A percentile compares a stretch with the other conserved stretches of the same genome.
These are phyloP conservation scores for Pichia terricola DNA, from an alignment of 1,139 yeast species.

Conservation along the genomic window DNA sequence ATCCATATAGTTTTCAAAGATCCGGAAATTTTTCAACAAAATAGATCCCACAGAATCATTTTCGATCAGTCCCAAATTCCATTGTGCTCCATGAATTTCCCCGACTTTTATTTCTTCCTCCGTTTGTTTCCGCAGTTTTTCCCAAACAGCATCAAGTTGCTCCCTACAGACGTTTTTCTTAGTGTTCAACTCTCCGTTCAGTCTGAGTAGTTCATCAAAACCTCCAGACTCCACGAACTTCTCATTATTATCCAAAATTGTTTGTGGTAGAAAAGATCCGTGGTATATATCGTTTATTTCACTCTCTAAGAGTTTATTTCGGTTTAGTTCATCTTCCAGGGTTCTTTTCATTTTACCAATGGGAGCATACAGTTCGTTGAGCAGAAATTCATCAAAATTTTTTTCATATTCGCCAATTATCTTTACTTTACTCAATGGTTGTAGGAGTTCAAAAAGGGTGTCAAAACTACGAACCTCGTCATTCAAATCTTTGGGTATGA, in stretches of 20 bases:
- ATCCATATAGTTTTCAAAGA: conserved; percentile 39
- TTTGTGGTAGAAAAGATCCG: conserved; percentile 38
- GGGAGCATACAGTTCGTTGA: conserved; percentile 42
- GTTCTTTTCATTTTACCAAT: conserved; percentile 24
- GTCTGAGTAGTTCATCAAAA: conserved; percentile 28
- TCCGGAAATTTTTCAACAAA: conserved; percentile 32
- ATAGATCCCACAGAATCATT: conserved; percentile 26
- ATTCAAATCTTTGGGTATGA: conserved; percentile 25
- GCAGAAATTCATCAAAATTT: conserved; percentile 50
- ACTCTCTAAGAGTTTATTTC: background rate
- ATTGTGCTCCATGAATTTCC: conserved; percentile 37
- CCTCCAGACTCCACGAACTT: conserved; percentile 54
- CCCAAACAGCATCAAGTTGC: conserved; percentile 28
- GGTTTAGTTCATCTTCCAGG: background rate
- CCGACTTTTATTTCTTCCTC: conserved; percentile 45
- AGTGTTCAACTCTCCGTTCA: conserved; percentile 37
- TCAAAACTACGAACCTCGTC: conserved; percentile 14
- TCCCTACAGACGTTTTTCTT: conserved; percentile 19
- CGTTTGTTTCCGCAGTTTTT: conserved; percentile 33
- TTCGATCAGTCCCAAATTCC: conserved; percentile 38
- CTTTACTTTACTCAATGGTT: background rate
- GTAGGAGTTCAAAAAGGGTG: background rate
- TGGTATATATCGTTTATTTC: background rate
- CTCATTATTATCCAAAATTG: conserved; percentile 44
- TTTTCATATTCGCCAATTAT: conserved; percentile 54